phyloP scores from a whole-genome alignment of 2,329 filamentous ascomycete species.

The Didymellaceae sp. region DNA sequence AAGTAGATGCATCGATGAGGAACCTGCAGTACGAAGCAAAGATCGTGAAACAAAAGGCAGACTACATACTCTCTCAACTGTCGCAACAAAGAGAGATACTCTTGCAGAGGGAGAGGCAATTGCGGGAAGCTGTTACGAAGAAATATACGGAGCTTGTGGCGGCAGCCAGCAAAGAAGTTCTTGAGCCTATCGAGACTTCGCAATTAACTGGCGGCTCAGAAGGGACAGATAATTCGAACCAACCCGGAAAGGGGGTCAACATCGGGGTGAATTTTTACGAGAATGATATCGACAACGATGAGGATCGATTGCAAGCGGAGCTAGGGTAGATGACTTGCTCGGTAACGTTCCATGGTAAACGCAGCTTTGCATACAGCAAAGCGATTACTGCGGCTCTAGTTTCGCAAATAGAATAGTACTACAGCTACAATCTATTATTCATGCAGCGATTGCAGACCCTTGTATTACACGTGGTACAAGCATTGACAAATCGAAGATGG shows the following conservation, averaged over 20 bases:
- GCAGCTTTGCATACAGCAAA: too few species aligned
- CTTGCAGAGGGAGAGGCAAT: background rate
- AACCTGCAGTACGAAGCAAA: background rate
- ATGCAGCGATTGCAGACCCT: slow-evolving; percentile 19
- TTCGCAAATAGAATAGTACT: background rate
- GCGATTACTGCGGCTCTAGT: too few species aligned
- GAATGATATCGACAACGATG: slow-evolving; percentile 13
- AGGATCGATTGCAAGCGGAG: slow-evolving; percentile 9
- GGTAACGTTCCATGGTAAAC: background rate
- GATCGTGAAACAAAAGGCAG: background rate
- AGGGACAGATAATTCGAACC: background rate
- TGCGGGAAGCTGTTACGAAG: background rate
- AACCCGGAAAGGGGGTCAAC: background rate
- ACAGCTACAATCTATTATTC: slow-evolving; percentile 13
- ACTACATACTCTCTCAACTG: background rate
- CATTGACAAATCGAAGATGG: slow-evolving; percentile 17
- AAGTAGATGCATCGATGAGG: background rate
- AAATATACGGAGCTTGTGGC: background rate
- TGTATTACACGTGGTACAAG: slow-evolving; percentile 11
- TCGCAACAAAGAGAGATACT: background rate
- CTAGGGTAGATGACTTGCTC: slow-evolving; percentile 1
- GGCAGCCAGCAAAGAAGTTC: background rate
- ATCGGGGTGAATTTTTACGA: background rate
- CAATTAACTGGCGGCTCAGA: background rate
- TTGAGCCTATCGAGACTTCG: background rate